Base-by-base conservation (phyloP, 495 filamentous ascomycete species). In the Podospora pseudopauciseta region DNA sequence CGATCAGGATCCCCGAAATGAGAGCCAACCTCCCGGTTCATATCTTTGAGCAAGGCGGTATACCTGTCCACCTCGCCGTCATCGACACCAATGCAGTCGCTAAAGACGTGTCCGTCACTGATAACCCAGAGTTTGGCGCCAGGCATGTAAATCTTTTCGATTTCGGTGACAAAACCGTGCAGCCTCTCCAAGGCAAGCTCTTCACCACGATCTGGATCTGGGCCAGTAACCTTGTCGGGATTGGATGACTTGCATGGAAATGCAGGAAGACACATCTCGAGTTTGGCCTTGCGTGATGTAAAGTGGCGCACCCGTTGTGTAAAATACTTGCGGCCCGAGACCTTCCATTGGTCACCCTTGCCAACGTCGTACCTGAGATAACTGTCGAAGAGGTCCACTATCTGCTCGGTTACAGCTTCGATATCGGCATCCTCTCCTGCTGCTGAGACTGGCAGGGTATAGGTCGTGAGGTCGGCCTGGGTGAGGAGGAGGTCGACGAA, bases 101-200 rank as follows among this genome's bases (percentile, higher is more conserved):
- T 79, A 28, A 82, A 81, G 20, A 82, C 78, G 68, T 82, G 80
- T 20, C 79, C 79, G 27, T 82, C 79, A 61, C 78, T 80, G 60
- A 81, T 73, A 30, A 81, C 72, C 71, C 71, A 77, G 15, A 81
- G 61, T 55, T 73, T 77, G 30, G 72, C 78, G 1, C 79, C 79
- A 0, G 74, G 74, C 13, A 57, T 30, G 56, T 81, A 81, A 13
- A 80, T 59, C 19, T 71, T 63, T 28, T 78, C 74, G 5, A 78
- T 30, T 28, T 66, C 70, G 19, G 67, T 67, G n/a, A 77, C 62
- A 44, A 80, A 81, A 1, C 54, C 66, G 39, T 76, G 68, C 7
- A 81, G 71, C 1, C 71, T 69, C 16, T 76, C 69, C 58, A 81
- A 62, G 0, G 79, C 76, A 1, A 71, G 59, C 23, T 71, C 70